These are phyloP conservation scores for Incumbomyces delicatus DNA, from an alignment of 2,329 filamentous ascomycete species.

Conservation along the genomic window DNA sequence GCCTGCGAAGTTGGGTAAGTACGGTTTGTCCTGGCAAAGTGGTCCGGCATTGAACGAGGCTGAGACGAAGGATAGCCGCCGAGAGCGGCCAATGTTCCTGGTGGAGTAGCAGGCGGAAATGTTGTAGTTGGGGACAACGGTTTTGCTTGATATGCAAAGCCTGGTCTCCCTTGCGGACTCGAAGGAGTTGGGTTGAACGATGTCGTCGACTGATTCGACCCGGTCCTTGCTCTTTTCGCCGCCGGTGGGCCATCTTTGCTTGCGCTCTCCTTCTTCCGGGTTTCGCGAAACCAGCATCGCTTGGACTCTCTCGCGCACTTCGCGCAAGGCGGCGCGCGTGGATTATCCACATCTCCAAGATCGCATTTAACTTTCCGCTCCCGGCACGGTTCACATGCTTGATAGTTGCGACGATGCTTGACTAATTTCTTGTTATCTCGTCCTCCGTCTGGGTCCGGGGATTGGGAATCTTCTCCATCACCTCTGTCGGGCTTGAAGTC, in stretches of 20 bases:
- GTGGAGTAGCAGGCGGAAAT: neutral
- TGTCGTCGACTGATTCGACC: neutral
- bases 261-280: constrained; percentile 62
- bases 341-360: constrained; percentile 66
- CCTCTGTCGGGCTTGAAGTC: neutral
- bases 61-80: neutral
- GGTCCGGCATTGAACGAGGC: neutral
- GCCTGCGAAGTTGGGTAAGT: neutral
- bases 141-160: constrained; percentile 4
- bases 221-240: neutral
- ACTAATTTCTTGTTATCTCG: constrained; percentile 14
- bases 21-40: neutral
- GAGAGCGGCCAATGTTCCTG: neutral
- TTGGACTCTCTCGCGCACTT: constrained; percentile 91
- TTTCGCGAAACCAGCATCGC: constrained; percentile 93
- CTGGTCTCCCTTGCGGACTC: neutral
- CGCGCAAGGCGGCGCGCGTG: constrained; percentile 85
- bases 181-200: constrained; percentile 1
- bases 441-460: constrained; percentile 21
- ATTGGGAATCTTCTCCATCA: constrained; percentile 14
- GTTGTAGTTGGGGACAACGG: constrained; percentile 1
- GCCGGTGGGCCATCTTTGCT: neutral
- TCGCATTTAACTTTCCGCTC: constrained; percentile 42
- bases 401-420: constrained; percentile 38
- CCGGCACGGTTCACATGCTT: constrained; percentile 40